Conservation (phyloP, 352 stramenopile species). For the Phytophthora citrophthora region DNA sequence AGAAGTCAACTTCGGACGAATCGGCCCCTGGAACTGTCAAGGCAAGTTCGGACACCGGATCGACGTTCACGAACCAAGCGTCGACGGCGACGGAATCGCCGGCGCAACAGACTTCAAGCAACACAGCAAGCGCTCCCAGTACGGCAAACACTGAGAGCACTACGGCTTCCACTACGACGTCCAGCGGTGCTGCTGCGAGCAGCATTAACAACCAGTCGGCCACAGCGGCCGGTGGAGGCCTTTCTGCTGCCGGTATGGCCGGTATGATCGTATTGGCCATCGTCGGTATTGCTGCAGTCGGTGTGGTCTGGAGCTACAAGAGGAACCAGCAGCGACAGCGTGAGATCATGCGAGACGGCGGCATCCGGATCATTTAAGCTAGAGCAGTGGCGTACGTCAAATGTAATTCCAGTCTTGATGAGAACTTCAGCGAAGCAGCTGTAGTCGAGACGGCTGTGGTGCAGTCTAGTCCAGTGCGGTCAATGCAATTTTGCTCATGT, state of each 20-base stretch:
- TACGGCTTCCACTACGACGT: neutral
- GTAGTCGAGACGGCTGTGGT: conserved; percentile 16
- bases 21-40: conserved; percentile 40
- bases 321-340: conserved; percentile 81
- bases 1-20: conserved; percentile 17
- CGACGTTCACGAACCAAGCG: conserved; percentile 39
- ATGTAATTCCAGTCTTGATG: conserved; percentile 27
- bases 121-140: conserved; percentile 1
- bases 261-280: conserved; percentile 66
- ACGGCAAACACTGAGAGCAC: conserved; percentile 16
- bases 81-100: conserved; percentile 20
- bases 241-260: conserved; percentile 66
- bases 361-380: conserved; percentile 47
- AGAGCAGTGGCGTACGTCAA: conserved; percentile 13
- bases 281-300: conserved; percentile 54
- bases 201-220: conserved; percentile 55
- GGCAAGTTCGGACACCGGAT: conserved; percentile 40
- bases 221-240: conserved; percentile 17
- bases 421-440: conserved; percentile 1
- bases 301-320: conserved; percentile 73
- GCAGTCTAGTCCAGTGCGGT: conserved; percentile 30
- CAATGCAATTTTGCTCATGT: conserved; percentile 33
- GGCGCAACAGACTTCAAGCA: conserved; percentile 13
- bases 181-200: conserved; percentile 6
- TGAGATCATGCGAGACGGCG: conserved; percentile 77